Conservation (phyloP, 169 alveolate genomes). For the Perkinsus marinus region DNA sequence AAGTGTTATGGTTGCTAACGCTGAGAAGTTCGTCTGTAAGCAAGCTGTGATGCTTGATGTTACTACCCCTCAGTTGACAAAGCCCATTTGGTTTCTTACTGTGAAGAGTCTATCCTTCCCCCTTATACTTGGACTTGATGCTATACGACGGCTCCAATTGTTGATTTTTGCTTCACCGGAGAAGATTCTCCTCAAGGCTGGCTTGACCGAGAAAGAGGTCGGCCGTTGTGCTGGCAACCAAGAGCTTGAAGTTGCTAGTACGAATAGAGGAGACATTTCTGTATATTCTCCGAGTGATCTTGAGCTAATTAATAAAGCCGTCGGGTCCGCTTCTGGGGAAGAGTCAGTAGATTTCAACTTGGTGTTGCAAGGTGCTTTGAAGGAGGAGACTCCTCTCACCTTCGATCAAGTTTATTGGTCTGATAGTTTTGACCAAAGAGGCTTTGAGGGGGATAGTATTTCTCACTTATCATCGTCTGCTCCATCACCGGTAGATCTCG, state of each 20-base stretch:
- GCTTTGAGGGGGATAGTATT: not conserved
- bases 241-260: not conserved
- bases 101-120: not conserved
- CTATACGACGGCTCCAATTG: not conserved
- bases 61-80: not conserved
- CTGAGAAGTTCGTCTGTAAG: not conserved
- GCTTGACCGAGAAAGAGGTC: not conserved
- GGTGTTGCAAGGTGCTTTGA: not conserved
- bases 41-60: not conserved
- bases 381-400: not conserved
- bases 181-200: not conserved
- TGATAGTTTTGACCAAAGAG: not conserved
- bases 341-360: not conserved
- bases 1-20: not conserved
- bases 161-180: not conserved
- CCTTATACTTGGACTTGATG: not conserved
- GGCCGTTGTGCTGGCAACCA: not conserved
- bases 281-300: not conserved
- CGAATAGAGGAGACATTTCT: not conserved
- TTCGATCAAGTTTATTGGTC: not conserved
- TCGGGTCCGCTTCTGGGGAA: not conserved
- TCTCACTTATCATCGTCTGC: not conserved
- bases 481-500: not conserved
- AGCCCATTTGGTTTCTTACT: not conserved
- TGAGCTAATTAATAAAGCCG: not conserved